Percentiles rank a stretch among this genome's conserved stretches.
These are phyloP conservation scores for Erigeron canadensis DNA, from an alignment of 129 eudicot species.

Conservation along the genomic window DNA sequence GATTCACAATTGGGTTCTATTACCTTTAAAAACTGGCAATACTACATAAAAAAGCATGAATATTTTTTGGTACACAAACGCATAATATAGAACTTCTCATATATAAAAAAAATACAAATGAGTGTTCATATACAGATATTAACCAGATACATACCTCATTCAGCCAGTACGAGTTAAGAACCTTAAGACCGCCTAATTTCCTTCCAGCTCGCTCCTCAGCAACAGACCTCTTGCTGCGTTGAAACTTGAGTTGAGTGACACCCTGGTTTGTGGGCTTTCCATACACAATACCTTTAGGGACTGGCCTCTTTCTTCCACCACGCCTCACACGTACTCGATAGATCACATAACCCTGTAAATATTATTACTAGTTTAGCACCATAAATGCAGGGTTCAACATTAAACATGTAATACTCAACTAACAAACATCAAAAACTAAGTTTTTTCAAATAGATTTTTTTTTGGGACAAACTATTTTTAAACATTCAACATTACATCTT, in stretches of 20 bases:
- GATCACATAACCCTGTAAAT: constrained; percentile 55
- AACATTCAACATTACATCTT: background rate
- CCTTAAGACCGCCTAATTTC: constrained; percentile 79
- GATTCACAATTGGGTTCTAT: background rate
- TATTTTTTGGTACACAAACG: constrained; percentile 27
- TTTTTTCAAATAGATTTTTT: background rate
- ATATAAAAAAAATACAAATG: background rate
- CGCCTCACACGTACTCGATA: constrained; percentile 84
- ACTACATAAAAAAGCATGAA: background rate
- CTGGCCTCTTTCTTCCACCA: constrained; percentile 88
- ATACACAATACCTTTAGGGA: constrained; percentile 78
- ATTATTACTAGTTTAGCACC: background rate
- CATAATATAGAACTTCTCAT: background rate
- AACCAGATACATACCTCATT: constrained; percentile 51
- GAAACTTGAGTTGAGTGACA: constrained; percentile 66
- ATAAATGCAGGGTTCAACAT: background rate
- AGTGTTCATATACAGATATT: background rate
- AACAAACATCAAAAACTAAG: background rate
- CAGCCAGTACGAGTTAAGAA: constrained; percentile 68
- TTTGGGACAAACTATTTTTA: background rate
- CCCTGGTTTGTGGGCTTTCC: constrained; percentile 86
- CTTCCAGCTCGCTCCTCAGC: constrained; percentile 87
- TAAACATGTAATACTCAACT: background rate
- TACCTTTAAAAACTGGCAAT: background rate
- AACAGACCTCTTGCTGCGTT: constrained; percentile 69